These are phyloP conservation scores for Scedosporium dehoogii DNA, from an alignment of 2,329 filamentous ascomycete genomes.

Conservation along the genomic window DNA sequence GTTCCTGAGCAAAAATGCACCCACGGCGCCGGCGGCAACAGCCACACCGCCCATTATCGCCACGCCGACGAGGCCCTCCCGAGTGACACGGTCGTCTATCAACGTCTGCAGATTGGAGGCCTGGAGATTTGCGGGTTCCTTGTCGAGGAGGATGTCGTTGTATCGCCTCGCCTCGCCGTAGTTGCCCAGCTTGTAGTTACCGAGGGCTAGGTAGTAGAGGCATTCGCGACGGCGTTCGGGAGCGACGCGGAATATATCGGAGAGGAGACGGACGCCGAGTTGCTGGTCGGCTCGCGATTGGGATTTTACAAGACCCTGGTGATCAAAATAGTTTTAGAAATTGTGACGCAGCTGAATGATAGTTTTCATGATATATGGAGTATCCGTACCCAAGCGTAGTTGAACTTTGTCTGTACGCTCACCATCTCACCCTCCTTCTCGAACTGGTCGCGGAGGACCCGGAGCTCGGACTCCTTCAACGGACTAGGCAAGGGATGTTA, in stretches of 20 bases:
- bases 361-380: slow-evolving; percentile 14
- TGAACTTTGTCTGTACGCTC: slow-evolving; percentile 97
- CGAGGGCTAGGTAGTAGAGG: slow-evolving; percentile 93
- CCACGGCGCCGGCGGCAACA: slow-evolving; percentile 85
- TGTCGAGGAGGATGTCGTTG: slow-evolving; percentile 84
- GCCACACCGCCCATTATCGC: slow-evolving; percentile 91
- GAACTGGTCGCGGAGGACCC: slow-evolving; percentile 86
- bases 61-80: slow-evolving; percentile 86
- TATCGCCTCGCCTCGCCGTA: slow-evolving; percentile 91
- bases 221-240: slow-evolving; percentile 94
- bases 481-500: slow-evolving; percentile 43
- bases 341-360: neutral
- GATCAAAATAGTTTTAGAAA: neutral
- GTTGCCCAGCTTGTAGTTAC: slow-evolving; percentile 97
- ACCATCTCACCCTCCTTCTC: slow-evolving; percentile 97
- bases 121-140: slow-evolving; percentile 87
- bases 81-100: slow-evolving; percentile 94
- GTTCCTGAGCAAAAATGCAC: slow-evolving; percentile 75
- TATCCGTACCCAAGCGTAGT: slow-evolving; percentile 97
- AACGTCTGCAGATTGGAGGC: slow-evolving; percentile 74
- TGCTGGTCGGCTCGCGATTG: slow-evolving; percentile 77
- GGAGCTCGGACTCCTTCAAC: slow-evolving; percentile 82
- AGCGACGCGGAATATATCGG: slow-evolving; percentile 90
- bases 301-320: slow-evolving; percentile 89
- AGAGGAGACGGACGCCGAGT: slow-evolving; percentile 84